Base-by-base conservation (phyloP, 441 rosid species). In the Erodium trifolium region DNA sequence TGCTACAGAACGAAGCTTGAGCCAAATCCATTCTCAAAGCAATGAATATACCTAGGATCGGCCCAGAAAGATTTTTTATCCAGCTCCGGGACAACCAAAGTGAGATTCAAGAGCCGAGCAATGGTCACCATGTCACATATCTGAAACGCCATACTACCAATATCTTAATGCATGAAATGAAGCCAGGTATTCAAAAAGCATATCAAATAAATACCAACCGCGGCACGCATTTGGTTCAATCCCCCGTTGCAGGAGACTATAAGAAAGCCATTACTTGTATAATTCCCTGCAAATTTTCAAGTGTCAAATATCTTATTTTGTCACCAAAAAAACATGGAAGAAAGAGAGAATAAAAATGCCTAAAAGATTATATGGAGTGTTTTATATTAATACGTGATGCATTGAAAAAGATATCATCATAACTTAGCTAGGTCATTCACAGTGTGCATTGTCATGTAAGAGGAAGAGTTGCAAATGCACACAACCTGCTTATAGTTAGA, bases 161-260 rank as follows among this genome's bases (percentile, higher is more conserved):
- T 63, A 66, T 69, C 68, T 37, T 41, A 41, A 59, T 55, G 65
- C 45, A 35, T 23, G 31, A 65, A 16, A 45, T 63, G 49, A 70
- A 53, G 60, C 18, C 41, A 34, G 19, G 63, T 12, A 55, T 47
- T 63, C 49, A 65, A 68, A 68, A 59, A 69, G 63, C 9, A 71
- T 69, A 43, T 57, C 68, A 71, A 75, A 67, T 74, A 72, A 81
- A 73, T 68, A 79, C 96, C 51, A 66, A 94, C 99, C 81, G 95
- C 96, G 45, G 99, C 88, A 79, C 99, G 97, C 99, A 94, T 94
- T 85, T 94, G 99, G 86, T 94, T 94, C 78, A 92, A 74, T 67
- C 99, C 99, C 16, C 99, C 99, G 72, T 94, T 94, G 82, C 98
- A 94, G 7, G 99, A 94, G 53, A 92, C 95, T 72, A 73, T 79